Conservation (phyloP, 2,329 filamentous ascomycete species). For the Thielaviopsis musarum region DNA sequence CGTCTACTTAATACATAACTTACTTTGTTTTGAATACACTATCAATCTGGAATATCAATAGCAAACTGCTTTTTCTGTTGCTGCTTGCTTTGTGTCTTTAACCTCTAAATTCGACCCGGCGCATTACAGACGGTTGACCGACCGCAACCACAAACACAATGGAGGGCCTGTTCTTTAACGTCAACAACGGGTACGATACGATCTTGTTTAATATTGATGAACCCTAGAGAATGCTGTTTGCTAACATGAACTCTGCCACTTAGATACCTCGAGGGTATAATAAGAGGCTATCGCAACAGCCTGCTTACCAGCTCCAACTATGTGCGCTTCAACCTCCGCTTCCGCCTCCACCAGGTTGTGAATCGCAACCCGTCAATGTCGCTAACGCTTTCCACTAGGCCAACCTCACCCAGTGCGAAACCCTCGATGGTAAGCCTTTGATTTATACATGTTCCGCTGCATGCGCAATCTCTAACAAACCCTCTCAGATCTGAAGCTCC, state of each 20-base stretch:
- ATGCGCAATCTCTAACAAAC: not conserved
- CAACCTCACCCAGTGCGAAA: slow-evolving; percentile 96
- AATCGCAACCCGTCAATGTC: slow-evolving; percentile 91
- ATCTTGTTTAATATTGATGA: not conserved
- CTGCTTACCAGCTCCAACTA: slow-evolving; percentile 85
- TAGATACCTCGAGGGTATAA: slow-evolving; percentile 93
- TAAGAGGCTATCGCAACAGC: slow-evolving; percentile 89
- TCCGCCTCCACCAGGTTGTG: slow-evolving; percentile 28
- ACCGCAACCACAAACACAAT: slow-evolving; percentile 30
- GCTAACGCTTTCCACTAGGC: slow-evolving; percentile 79
- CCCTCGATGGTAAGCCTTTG: slow-evolving; percentile 59
- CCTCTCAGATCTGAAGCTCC: slow-evolving; percentile 75
- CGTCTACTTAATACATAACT: not conserved
- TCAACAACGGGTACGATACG: slow-evolving; percentile 62
- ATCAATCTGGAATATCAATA: not conserved
- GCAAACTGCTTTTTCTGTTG: not conserved
- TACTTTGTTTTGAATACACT: not conserved
- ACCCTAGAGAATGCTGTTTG: not conserved
- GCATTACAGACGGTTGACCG: not conserved
- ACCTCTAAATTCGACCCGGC: not conserved
- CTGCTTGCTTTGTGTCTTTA: not conserved
- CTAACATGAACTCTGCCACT: not conserved
- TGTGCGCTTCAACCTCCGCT: slow-evolving; percentile 14
- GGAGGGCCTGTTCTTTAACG: slow-evolving; percentile 91
- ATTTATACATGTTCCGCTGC: not conserved